Evolutionary conservation across 2,329 filamentous ascomycete genomes (phyloP), one percentile per base, ranked within the genome.

Genomic region (Exophiala dermatitidis): DNA sequence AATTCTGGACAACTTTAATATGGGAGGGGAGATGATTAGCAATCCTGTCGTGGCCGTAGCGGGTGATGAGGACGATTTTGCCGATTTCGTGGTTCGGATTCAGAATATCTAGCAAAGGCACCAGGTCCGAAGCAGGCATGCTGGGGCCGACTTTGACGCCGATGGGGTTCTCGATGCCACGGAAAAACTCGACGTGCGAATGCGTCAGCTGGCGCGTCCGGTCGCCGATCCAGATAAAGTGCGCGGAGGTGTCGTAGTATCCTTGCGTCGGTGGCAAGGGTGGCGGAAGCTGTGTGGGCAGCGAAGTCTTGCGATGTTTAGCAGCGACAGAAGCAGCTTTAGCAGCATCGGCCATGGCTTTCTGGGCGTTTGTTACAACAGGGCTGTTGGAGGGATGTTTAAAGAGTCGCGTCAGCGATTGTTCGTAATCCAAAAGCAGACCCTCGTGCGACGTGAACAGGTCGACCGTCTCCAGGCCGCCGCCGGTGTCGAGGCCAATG

Each of bases 211-310:
- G 91, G 44, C 93, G 83, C 1, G 93, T 98, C 60, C 93, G 87
- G 71, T 98, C 93, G 50, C 93, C 93, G 64, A 98, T 94, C 93
- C 93, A 98, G 68, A 98, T 80, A 75, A 98, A 97, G 69, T 98
- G 93, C 0, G 89, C 88, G 3, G 89, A 95, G 0, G 91, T 97
- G 71, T 95, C 86, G 74, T 94, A 97, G 79, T 88, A 94, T 65
- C 84, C 83, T 65, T 80, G 81, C 10, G 70, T 71, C 61, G 40
- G 66, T 60, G 48, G 41, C 37, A 57, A 3, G 4, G 57, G 48
- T 4, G 57, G 53, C 36, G 46, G 58, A 47, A 50, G 60, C 52
- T 64, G 64, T 40, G 64, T 55, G 32, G 65, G 67, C 46, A 64
- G 59, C 4, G 64, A 55, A 9, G 53, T 56, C 41, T 51, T 66